A percentile compares a stretch with the other conserved stretches of the same genome.
These are phyloP conservation scores for Brasenia schreberi DNA, from an alignment of 164 flowering plant genomes.

Conservation along the genomic window DNA sequence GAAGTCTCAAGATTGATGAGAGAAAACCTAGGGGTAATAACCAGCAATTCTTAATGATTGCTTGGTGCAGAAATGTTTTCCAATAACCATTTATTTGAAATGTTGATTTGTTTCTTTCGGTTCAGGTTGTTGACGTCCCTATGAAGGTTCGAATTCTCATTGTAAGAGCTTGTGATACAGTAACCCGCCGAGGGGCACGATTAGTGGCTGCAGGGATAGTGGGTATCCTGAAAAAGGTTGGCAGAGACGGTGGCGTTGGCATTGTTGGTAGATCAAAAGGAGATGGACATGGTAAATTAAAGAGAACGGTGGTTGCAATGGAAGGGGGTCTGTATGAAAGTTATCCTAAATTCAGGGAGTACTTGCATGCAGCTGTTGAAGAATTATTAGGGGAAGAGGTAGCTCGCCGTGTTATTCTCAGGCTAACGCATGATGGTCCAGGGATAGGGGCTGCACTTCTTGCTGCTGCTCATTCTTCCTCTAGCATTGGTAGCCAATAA, in stretches of 20 bases:
- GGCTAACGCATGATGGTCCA: constrained; percentile 66
- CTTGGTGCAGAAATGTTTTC: too few species aligned
- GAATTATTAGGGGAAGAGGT: constrained; percentile 76
- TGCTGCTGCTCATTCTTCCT: constrained; percentile 58
- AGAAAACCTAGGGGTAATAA: constrained; percentile 50
- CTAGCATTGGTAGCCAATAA: not conserved
- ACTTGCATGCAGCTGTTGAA: constrained; percentile 58
- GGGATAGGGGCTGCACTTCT: constrained; percentile 88
- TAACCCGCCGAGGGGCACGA: constrained; percentile 77
- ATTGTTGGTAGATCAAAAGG: constrained; percentile 2
- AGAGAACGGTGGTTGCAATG: constrained; percentile 73
- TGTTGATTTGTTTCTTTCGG: not conserved
- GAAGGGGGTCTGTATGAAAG: constrained; percentile 66
- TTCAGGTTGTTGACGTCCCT: constrained; percentile 54
- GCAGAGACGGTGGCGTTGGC: constrained; percentile 65
- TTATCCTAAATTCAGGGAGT: constrained; percentile 59
- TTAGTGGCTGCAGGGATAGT: constrained; percentile 91
- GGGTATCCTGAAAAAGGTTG: constrained; percentile 90
- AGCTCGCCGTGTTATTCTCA: constrained; percentile 53
- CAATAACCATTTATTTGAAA: too few species aligned
- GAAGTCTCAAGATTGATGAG: constrained; percentile 58
- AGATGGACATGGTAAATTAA: constrained; percentile 1
- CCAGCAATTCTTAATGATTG: too few species aligned
- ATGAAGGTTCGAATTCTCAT: constrained; percentile 59
- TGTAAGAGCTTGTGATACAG: constrained; percentile 70